Conservation (phyloP, 1,284 basidiomycete species). For the Ustilago esculenta region DNA sequence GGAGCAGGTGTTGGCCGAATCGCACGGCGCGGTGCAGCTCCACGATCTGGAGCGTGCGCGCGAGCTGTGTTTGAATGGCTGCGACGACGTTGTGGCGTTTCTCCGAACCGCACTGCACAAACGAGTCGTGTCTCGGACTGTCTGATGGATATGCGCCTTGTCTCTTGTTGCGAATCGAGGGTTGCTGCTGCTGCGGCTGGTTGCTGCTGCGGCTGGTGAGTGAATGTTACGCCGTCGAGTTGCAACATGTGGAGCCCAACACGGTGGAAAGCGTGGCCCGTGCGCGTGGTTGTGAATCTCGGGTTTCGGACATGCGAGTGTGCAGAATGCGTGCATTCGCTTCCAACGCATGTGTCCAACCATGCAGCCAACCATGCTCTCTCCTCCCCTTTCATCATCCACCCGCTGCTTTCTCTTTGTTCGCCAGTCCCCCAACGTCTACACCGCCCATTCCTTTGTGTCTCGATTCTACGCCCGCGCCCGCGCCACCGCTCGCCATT, state of each 20-base stretch:
- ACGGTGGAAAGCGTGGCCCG: too few relatives aligned
- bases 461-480: too few relatives aligned
- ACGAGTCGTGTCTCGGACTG: slow-evolving; percentile 12
- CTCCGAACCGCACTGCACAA: slow-evolving; percentile 22
- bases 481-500: too few relatives aligned
- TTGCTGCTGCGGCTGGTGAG: too few relatives aligned
- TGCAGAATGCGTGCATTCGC: not conserved
- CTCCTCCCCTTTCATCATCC: slow-evolving; percentile 1
- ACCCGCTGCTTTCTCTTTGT: too few relatives aligned
- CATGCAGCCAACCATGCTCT: not conserved
- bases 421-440: too few relatives aligned
- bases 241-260: too few relatives aligned
- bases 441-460: not conserved
- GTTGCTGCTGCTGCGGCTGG: not conserved
- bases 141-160: not conserved
- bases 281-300: too few relatives aligned
- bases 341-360: not conserved
- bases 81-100: slow-evolving; percentile 22
- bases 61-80: slow-evolving; percentile 20
- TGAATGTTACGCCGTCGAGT: too few relatives aligned
- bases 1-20: slow-evolving; percentile 42
- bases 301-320: too few relatives aligned
- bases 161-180: too few relatives aligned
- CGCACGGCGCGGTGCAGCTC: slow-evolving; percentile 32
- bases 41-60: slow-evolving; percentile 29